phyloP scores from a whole-genome alignment of 768 basidiomycete genomes.

The Hygrocybe punicea region DNA sequence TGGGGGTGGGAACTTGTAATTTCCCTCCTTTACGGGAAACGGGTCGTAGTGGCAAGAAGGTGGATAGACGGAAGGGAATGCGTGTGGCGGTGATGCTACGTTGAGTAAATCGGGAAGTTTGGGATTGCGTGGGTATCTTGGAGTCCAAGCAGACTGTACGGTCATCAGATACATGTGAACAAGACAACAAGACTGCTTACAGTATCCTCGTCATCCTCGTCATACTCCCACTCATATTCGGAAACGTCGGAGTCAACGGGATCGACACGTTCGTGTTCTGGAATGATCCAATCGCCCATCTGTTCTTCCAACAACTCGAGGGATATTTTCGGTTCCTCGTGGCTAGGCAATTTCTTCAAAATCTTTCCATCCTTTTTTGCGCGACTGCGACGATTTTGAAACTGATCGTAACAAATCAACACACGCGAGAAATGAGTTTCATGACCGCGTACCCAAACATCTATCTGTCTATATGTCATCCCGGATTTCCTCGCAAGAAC shows the following conservation, averaged over 20 bases:
- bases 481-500: slow-evolving; percentile 40
- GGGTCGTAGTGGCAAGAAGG: slow-evolving; percentile 4
- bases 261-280: slow-evolving; percentile 11
- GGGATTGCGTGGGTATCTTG: not conserved
- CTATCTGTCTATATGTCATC: slow-evolving; percentile 49
- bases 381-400: slow-evolving; percentile 52
- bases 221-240: slow-evolving; percentile 15
- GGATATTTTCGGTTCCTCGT: slow-evolving; percentile 19
- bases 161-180: not conserved
- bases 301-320: slow-evolving; percentile 24
- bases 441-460: slow-evolving; percentile 47
- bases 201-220: slow-evolving; percentile 10
- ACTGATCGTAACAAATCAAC: slow-evolving; percentile 30
- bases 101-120: not conserved
- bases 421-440: not conserved
- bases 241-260: slow-evolving; percentile 9
- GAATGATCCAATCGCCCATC: slow-evolving; percentile 28
- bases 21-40: slow-evolving; percentile 9
- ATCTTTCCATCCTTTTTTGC: slow-evolving; percentile 31
- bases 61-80: slow-evolving; percentile 25
- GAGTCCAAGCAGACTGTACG: not conserved
- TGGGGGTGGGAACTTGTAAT: slow-evolving; percentile 28
- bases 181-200: not conserved
- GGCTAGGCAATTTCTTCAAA: slow-evolving; percentile 16
- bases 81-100: slow-evolving; percentile 18